Conservation (phyloP, 2,329 filamentous ascomycete genomes). For the Claviceps purpurea region DNA sequence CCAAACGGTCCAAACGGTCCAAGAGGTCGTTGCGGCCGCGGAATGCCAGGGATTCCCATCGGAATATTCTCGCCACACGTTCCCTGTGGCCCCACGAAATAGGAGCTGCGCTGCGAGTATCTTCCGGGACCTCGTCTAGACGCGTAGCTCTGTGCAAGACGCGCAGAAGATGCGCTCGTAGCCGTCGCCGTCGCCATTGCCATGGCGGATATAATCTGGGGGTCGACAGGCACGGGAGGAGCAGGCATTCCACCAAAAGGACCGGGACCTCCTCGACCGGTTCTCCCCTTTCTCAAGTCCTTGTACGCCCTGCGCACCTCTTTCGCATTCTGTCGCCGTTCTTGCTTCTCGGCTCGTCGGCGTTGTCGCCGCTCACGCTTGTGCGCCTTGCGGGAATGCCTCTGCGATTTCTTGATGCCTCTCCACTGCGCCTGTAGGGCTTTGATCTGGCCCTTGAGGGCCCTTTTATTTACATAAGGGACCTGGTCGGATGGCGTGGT, state of each 20-base stretch:
- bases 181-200: neutral
- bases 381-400: conserved; percentile 17
- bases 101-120: neutral
- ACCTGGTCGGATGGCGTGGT: neutral
- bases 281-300: conserved; percentile 13
- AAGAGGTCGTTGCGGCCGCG: too few relatives aligned
- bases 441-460: conserved; percentile 30
- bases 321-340: conserved; percentile 17
- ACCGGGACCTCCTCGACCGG: conserved; percentile 5
- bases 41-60: too few relatives aligned
- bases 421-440: conserved; percentile 31
- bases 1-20: neutral
- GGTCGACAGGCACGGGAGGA: conserved; percentile 2
- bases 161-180: conserved; percentile 1
- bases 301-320: conserved; percentile 18
- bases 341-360: conserved; percentile 19
- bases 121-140: neutral
- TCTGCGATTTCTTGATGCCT: conserved; percentile 17
- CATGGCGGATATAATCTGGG: neutral
- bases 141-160: neutral
- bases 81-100: neutral
- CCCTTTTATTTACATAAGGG: conserved; percentile 13
- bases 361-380: conserved; percentile 17
- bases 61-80: too few relatives aligned
- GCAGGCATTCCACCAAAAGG: neutral